A percentile compares a stretch with the other conserved stretches of the same genome.
phyloP scores from a whole-genome alignment of 495 filamentous ascomycete species.

The Alectoria sarmentosa region DNA sequence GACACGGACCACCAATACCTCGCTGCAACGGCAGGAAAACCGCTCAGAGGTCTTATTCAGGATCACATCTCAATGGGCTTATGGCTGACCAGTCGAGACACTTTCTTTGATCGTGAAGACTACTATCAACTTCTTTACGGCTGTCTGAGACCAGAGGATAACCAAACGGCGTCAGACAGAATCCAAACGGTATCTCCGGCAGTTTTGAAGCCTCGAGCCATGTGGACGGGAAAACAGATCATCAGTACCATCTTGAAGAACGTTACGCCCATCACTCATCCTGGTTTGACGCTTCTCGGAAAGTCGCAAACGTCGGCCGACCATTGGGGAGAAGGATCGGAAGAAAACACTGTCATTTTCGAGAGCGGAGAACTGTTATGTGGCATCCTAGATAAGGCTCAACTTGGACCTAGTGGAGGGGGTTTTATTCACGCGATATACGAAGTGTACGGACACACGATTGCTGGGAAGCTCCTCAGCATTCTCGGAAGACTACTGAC shows the following conservation, averaged over 20 bases:
- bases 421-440: conserved; percentile 89
- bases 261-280: conserved; percentile 65
- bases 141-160: conserved; percentile 81
- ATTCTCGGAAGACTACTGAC: conserved; percentile 86
- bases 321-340: conserved; percentile 64
- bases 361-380: conserved; percentile 78
- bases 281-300: conserved; percentile 71
- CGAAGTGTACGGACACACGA: conserved; percentile 83
- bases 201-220: conserved; percentile 66
- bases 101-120: conserved; percentile 80
- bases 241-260: conserved; percentile 92
- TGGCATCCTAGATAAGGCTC: conserved; percentile 93
- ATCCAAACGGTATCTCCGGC: conserved; percentile 76
- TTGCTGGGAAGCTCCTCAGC: conserved; percentile 79
- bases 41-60: conserved; percentile 93
- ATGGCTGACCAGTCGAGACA: conserved; percentile 83
- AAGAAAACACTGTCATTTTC: conserved; percentile 76
- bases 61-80: conserved; percentile 96
- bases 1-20: conserved; percentile 98
- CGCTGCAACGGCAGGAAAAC: conserved; percentile 87
- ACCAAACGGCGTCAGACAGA: conserved; percentile 62
- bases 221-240: conserved; percentile 98
- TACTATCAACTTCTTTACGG: conserved; percentile 91
- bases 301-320: conserved; percentile 70
- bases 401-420: conserved; percentile 79